Evolutionary conservation across 805 yeast genomes (phyloP).

Genomic region (Saturnispora ahearnii): DNA sequence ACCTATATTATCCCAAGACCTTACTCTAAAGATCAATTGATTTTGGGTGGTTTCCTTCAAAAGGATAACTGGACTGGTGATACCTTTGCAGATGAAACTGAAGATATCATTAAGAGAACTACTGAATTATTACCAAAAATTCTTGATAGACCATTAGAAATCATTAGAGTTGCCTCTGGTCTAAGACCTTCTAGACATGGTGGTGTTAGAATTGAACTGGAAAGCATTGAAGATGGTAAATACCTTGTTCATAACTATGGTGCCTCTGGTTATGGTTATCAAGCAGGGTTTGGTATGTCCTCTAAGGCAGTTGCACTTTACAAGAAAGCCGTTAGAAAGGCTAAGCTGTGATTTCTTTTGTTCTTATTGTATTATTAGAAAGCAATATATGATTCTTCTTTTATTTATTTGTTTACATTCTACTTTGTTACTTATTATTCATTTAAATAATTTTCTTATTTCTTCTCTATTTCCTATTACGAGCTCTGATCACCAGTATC

Average conservation of each 20-base stretch:
- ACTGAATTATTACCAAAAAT: slow-evolving; percentile 44
- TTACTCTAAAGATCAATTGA: slow-evolving; percentile 50
- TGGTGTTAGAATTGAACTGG: slow-evolving; percentile 62
- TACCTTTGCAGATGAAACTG: slow-evolving; percentile 47
- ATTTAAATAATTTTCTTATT: no score
- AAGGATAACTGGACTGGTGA: slow-evolving; percentile 54
- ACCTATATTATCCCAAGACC: slow-evolving; percentile 73
- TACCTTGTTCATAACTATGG: slow-evolving; percentile 64
- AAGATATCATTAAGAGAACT: slow-evolving; percentile 54
- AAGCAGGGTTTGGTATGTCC: slow-evolving; percentile 57
- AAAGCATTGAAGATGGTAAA: slow-evolving; percentile 32
- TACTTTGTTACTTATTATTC: neutral
- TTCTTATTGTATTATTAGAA: no score
- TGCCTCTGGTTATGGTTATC: slow-evolving; percentile 58
- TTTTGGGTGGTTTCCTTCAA: slow-evolving; percentile 70
- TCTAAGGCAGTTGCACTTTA: slow-evolving; percentile 35
- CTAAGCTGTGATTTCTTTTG: neutral
- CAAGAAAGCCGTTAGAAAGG: slow-evolving; percentile 11
- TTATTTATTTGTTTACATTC: neutral
- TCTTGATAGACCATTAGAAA: slow-evolving; percentile 35
- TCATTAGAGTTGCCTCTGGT: slow-evolving; percentile 62
- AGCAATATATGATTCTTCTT: neutral
- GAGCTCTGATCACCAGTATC: slow-evolving; percentile 41
- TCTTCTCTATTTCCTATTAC: neutral
- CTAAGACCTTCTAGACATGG: slow-evolving; percentile 70